Percentiles rank a stretch among this genome's conserved stretches.
Evolutionary conservation across 495 filamentous ascomycete genomes (phyloP).

Genomic region (Margaritispora aquatica): DNA sequence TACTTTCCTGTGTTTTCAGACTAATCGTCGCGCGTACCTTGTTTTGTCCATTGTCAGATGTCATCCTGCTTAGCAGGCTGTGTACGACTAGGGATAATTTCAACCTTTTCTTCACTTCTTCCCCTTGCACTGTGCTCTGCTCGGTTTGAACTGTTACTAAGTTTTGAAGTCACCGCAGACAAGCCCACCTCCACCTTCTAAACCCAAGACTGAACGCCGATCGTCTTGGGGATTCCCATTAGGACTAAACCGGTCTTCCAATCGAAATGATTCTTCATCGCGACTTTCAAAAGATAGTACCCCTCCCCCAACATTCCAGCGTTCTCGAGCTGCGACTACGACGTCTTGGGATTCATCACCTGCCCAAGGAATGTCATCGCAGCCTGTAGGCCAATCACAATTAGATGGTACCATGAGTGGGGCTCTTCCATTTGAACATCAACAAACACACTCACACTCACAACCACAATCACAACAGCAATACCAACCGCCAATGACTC

Average conservation of each 20-base stretch:
- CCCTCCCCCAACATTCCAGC: not conserved
- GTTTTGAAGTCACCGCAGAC: constrained; percentile 17
- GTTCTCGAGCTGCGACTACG: not conserved
- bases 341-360: not conserved
- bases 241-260: constrained; percentile 12
- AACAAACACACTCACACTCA: not conserved
- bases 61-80: constrained; percentile 24
- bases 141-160: constrained; percentile 21
- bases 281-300: constrained; percentile 9
- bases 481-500: not conserved
- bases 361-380: not conserved
- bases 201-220: constrained; percentile 24
- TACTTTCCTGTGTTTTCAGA: constrained; percentile 27
- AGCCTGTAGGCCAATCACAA: not conserved
- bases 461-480: not conserved
- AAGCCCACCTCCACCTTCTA: constrained; percentile 13
- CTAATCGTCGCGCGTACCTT: constrained; percentile 28
- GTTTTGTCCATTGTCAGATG: constrained; percentile 18
- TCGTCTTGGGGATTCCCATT: constrained; percentile 28
- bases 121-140: constrained; percentile 12
- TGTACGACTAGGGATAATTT: constrained; percentile 26
- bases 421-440: not conserved
- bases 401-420: constrained; percentile 9
- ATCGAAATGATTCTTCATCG: constrained; percentile 8
- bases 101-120: constrained; percentile 17